Evolutionary conservation across 75 land plant genomes (phyloP), one percentile per base, ranked within the genome.

Genomic region (Gnetum montanum): DNA sequence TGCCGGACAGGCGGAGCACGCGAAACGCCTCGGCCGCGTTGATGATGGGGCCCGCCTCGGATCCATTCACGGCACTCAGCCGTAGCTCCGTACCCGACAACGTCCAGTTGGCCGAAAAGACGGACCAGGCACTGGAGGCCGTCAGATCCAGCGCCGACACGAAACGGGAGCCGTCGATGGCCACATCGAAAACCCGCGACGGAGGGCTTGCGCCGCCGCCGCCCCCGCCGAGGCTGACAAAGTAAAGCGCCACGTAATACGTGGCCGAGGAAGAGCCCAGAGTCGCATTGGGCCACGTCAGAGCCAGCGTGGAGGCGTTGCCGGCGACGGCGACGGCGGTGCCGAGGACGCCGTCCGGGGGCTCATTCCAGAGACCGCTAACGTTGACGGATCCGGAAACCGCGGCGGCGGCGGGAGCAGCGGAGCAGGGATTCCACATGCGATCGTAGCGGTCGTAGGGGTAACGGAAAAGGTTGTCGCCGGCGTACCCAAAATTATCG

Each of bases 381-480:
- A 76, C 8, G 6, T 76, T 46, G 25, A 54, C 67, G 70, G 58
- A 2, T 65, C 54, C 31, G 10, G 35, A 34, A 1, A 72, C 84
- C 3, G 38, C 12, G 0, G 58, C 60, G 1, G 31, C 16, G 3
- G 58, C 63, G 43, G 73, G 76, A 1, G 24, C 5, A 18, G 69
- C 74, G 34, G 19, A 53, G 62, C 64, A 84, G 8, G 74, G 55
- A 6, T 75, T 43, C 88, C 88, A 84, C 15, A 58, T 48, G 29
- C 88, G 83, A 58, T 84, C 70, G 69, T 52, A 80, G 18, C 41
- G 54, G 56, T 84, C 88, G 78, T 76, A 77, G 70, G 88, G 84
- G 68, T 66, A 81, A 82, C 86, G 60, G 28, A 72, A 61, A 10
- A 62, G 31, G 6, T 52, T 30, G 6, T 54, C 44, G 1, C 49